phyloP scores from a whole-genome alignment of 2,329 filamentous ascomycete genomes.

The Colletotrichum lini region DNA sequence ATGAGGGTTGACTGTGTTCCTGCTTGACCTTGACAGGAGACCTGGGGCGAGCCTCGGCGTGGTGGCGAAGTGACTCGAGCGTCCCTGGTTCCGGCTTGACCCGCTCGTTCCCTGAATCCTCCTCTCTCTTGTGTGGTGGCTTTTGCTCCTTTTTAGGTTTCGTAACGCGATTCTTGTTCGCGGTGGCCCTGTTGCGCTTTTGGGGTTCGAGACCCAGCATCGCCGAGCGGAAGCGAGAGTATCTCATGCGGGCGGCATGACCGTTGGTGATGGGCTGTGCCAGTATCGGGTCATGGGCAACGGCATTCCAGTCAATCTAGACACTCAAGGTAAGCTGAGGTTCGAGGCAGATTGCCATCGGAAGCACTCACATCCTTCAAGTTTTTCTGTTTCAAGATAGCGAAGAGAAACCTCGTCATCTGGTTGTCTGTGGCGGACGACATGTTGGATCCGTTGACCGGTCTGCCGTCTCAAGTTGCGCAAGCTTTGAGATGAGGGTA shows the following conservation, averaged over 20 bases:
- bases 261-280: constrained; percentile 70
- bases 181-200: constrained; percentile 59
- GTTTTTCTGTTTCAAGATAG: constrained; percentile 72
- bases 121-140: constrained; percentile 55
- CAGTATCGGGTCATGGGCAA: constrained; percentile 69
- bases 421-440: constrained; percentile 69
- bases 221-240: constrained; percentile 65
- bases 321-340: constrained; percentile 40
- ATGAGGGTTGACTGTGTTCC: constrained; percentile 52
- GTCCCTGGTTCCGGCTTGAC: constrained; percentile 58
- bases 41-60: constrained; percentile 20
- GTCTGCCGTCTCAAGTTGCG: constrained; percentile 17
- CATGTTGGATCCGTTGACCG: constrained; percentile 56
- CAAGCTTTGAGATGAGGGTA: constrained; percentile 22
- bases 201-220: constrained; percentile 65
- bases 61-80: constrained; percentile 42
- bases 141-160: constrained; percentile 61
- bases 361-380: constrained; percentile 70
- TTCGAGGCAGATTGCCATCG: constrained; percentile 40
- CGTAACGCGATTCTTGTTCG: constrained; percentile 59
- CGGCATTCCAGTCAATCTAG: constrained; percentile 73
- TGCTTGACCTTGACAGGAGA: constrained; percentile 55
- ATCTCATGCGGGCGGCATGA: constrained; percentile 74
- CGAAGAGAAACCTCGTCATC: constrained; percentile 72
- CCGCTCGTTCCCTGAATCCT: constrained; percentile 45